Percentiles rank a stretch among this genome's conserved stretches.
Conservation (phyloP, 2,329 filamentous ascomycete species). For the Colletotrichum tropicale region DNA sequence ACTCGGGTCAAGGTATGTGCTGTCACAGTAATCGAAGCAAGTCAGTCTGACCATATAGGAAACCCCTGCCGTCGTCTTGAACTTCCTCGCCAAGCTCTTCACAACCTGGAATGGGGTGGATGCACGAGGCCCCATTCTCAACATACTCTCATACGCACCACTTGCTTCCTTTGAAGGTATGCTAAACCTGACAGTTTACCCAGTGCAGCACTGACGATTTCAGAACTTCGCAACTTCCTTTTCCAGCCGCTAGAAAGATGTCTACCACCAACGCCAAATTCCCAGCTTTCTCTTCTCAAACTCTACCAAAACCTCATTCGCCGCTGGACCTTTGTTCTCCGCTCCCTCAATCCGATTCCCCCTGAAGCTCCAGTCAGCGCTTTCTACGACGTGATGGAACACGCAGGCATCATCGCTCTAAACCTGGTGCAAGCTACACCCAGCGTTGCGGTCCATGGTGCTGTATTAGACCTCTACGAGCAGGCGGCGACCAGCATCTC, state of each 20-base stretch:
- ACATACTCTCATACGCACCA: slow-evolving; percentile 60
- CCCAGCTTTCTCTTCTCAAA: slow-evolving; percentile 64
- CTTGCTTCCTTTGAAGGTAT: slow-evolving; percentile 62
- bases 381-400: slow-evolving; percentile 47
- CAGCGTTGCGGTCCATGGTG: slow-evolving; percentile 49
- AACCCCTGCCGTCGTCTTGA: slow-evolving; percentile 48
- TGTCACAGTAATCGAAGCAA: not conserved
- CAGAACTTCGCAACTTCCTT: slow-evolving; percentile 56
- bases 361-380: slow-evolving; percentile 36
- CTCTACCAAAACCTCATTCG: slow-evolving; percentile 73
- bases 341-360: slow-evolving; percentile 40
- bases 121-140: slow-evolving; percentile 58
- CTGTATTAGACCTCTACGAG: slow-evolving; percentile 74
- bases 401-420: slow-evolving; percentile 61
- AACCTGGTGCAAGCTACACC: slow-evolving; percentile 62
- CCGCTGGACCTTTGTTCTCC: slow-evolving; percentile 57
- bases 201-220: slow-evolving; percentile 23
- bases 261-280: slow-evolving; percentile 35
- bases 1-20: slow-evolving; percentile 56
- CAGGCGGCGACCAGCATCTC: slow-evolving; percentile 61
- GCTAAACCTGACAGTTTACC: not conserved
- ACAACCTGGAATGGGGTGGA: slow-evolving; percentile 66
- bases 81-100: slow-evolving; percentile 59
- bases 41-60: slow-evolving; percentile 14
- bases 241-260: slow-evolving; percentile 54